Conservation (phyloP, 164 flowering plant species). For the Cinnamomum chago region DNA sequence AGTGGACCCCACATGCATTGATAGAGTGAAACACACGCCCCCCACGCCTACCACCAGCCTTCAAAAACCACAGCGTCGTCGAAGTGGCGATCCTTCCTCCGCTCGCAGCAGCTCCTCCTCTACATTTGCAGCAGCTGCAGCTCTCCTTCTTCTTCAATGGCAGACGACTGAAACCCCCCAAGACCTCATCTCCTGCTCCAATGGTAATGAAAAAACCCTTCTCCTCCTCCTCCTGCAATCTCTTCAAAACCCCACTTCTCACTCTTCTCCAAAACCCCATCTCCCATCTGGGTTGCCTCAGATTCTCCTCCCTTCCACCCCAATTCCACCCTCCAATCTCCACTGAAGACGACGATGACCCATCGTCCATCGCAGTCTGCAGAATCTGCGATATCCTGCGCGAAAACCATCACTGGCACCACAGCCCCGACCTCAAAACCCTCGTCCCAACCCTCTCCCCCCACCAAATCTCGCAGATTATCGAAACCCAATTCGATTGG, state of each 20-base stretch:
- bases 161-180: too few relatives aligned
- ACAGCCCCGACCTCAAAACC: slow-evolving; percentile 33
- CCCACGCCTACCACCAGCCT: too few relatives aligned
- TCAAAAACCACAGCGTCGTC: too few relatives aligned
- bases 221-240: not conserved
- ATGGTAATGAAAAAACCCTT: not conserved
- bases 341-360: not conserved
- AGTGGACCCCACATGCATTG: too few relatives aligned
- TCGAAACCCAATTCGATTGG: slow-evolving; percentile 34
- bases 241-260: not conserved
- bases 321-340: slow-evolving; percentile 8
- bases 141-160: too few relatives aligned
- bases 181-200: too few relatives aligned
- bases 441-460: slow-evolving; percentile 39
- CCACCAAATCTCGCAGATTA: slow-evolving; percentile 39
- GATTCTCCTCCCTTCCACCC: slow-evolving; percentile 22
- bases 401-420: slow-evolving; percentile 27
- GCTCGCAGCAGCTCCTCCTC: too few relatives aligned
- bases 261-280: not conserved
- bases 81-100: too few relatives aligned
- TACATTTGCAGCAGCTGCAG: too few relatives aligned
- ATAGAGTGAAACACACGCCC: too few relatives aligned
- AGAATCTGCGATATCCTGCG: slow-evolving; percentile 34
- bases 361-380: not conserved
- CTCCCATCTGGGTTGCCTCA: slow-evolving; percentile 18